Evolutionary conservation across 1,284 basidiomycete genomes (phyloP).

Genomic region (Meira miltonrushii): DNA sequence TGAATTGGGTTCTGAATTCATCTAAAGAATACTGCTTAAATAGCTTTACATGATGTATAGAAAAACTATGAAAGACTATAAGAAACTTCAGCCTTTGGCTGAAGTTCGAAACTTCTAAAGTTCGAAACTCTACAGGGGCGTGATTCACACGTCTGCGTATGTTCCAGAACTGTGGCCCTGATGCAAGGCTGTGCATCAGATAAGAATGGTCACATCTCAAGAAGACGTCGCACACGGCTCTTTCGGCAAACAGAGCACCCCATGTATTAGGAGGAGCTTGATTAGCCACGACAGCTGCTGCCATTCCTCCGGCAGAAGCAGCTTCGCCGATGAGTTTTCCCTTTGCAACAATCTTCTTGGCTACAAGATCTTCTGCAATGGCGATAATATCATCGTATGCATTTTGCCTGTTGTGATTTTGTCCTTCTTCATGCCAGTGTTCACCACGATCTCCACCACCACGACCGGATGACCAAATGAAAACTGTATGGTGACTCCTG

Average conservation of each 20-base stretch:
- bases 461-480: slow-evolving; percentile 61
- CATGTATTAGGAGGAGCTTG: slow-evolving; percentile 72
- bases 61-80: too few species aligned
- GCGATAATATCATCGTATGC: slow-evolving; percentile 64
- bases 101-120: too few species aligned
- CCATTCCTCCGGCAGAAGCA: slow-evolving; percentile 59
- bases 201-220: too few species aligned
- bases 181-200: too few species aligned
- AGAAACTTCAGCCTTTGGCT: too few species aligned
- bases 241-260: slow-evolving; percentile 53
- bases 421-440: slow-evolving; percentile 54
- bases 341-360: slow-evolving; percentile 65
- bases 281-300: slow-evolving; percentile 73
- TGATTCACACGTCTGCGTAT: too few species aligned
- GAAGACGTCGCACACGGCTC: slow-evolving; percentile 68
- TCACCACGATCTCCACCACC: slow-evolving; percentile 71
- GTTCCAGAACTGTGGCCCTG: too few species aligned
- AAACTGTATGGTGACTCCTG: slow-evolving; percentile 66
- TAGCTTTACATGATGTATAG: too few species aligned
- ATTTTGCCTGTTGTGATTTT: slow-evolving; percentile 57
- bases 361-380: slow-evolving; percentile 66
- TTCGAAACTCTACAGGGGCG: too few species aligned
- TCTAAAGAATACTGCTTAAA: too few species aligned
- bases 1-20: too few species aligned
- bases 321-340: slow-evolving; percentile 71